Conservation (phyloP, 371 early-diverging fungal genomes). For the Syncephalastrum contaminatum region DNA sequence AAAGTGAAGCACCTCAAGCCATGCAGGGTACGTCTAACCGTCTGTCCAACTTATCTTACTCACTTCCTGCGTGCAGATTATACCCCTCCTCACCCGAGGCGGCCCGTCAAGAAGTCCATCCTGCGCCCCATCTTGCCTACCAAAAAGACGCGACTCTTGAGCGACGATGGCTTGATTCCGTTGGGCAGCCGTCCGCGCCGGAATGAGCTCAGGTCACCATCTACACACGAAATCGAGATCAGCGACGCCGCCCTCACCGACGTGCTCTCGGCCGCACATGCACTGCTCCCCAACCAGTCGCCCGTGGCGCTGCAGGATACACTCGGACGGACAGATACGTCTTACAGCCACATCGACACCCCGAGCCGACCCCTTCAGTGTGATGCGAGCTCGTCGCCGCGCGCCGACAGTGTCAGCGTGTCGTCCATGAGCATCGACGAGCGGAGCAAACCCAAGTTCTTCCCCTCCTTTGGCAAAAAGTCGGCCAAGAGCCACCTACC, state of each 20-base stretch:
- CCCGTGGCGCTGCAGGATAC: conserved; percentile 15
- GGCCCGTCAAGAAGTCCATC: conserved; percentile 19
- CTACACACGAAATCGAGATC: conserved; percentile 6
- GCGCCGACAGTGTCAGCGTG: conserved; percentile 12
- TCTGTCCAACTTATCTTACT: too few species aligned
- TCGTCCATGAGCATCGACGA: conserved; percentile 18
- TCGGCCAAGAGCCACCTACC: too few species aligned
- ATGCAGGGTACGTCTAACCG: conserved; percentile 18
- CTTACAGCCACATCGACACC: conserved; percentile 40
- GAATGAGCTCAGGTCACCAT: conserved; percentile 4
- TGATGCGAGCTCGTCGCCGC: background rate
- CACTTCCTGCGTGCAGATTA: conserved; percentile 11
- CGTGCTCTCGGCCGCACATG: conserved; percentile 35
- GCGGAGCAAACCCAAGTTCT: background rate
- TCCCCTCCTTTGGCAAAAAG: background rate
- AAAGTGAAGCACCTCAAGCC: conserved; percentile 11
- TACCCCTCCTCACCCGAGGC: conserved; percentile 16
- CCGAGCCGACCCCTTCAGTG: conserved; percentile 29
- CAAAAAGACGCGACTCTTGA: conserved; percentile 6
- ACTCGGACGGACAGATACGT: conserved; percentile 12
- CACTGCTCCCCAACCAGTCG: conserved; percentile 32
- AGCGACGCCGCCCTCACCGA: conserved; percentile 23
- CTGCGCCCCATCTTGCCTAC: conserved; percentile 18
- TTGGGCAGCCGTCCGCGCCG: background rate
- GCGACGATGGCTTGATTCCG: too few species aligned